Evolutionary conservation across 2,329 filamentous ascomycete genomes (phyloP), one percentile per base, ranked within the genome.

Genomic region (Pseudogymnoascus sp.): DNA sequence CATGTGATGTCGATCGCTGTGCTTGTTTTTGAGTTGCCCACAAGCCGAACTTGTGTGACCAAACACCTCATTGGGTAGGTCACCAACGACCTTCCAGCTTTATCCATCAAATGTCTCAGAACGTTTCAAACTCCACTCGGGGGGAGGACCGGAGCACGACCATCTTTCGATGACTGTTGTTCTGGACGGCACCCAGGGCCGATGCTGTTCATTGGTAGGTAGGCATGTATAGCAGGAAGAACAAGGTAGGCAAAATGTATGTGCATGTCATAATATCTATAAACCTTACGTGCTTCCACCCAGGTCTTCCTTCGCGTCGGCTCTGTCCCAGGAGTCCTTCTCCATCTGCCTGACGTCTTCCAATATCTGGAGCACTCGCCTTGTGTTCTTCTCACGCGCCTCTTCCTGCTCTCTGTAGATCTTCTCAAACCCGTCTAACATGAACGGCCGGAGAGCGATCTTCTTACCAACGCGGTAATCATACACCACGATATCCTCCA

Each of bases 401-500:
- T 81, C 77, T 72, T 89, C 82, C 73, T 93, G 89, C 68, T 83
- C 73, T 48, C 78, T 75, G 78, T 83, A 90, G 13, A 83, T 85
- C 60, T 81, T 75, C 63, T 77, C 76, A 69, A 92, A 85, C 57
- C 83, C 81, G 6, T 83, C 78, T 51, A 85, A 72, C 78, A 90
- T 85, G 69, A 87, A 91, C 0, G 79, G 76, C 60, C 80, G 80
- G 54, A 91, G 74, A 2, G 78, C 71, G 1, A 80, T 80, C 75
- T 88, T 90, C 72, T 77, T 80, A 8, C 77, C 83, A 25, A 76
- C 73, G 31, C 74, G 77, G 74, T 92, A 91, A 76, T 96, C 89
- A 76, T 95, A 96, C 0, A 91, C 79, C 8, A 90, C 88, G 65
- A 91, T 85, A 68, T 93, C 90, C 75, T 97, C 93, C 28, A 85